phyloP scores from a whole-genome alignment of 345 rosid species.

The Carallia pectinifolia region DNA sequence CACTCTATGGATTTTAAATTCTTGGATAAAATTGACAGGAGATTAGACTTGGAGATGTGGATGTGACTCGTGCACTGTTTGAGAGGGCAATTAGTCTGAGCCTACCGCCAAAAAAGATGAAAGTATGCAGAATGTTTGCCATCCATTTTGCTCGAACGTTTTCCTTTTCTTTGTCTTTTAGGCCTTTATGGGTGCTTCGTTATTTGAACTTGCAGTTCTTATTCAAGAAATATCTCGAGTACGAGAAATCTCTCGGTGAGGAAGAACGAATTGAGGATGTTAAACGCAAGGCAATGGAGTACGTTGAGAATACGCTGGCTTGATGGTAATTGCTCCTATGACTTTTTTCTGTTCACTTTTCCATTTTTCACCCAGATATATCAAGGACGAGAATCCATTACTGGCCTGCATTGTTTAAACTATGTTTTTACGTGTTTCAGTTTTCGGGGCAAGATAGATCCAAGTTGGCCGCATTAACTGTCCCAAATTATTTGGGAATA shows the following conservation, averaged over 20 bases:
- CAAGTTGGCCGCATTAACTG: too few relatives aligned
- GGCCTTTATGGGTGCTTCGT: conserved; percentile 7
- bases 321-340: not conserved
- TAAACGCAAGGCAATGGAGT: conserved; percentile 80
- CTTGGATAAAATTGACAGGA: conserved; percentile 49
- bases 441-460: too few relatives aligned
- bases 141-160: not conserved
- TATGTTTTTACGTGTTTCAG: too few relatives aligned
- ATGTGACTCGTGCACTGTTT: conserved; percentile 62
- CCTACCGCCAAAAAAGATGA: conserved; percentile 81
- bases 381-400: too few relatives aligned
- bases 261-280: conserved; percentile 62
- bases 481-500: too few relatives aligned
- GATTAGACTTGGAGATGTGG: conserved; percentile 70
- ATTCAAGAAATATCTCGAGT: conserved; percentile 83
- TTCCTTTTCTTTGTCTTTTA: not conserved
- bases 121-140: conserved; percentile 36
- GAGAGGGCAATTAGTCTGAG: conserved; percentile 89
- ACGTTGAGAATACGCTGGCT: conserved; percentile 54
- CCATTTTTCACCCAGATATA: too few relatives aligned
- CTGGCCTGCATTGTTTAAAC: too few relatives aligned
- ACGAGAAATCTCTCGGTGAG: conserved; percentile 61
- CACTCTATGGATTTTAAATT: conserved; percentile 9
- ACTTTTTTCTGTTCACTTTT: too few relatives aligned
- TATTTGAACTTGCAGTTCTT: conserved; percentile 54